Base-by-base conservation (phyloP, 148 eudicot genomes). In the Vaccinium myrtillus region DNA sequence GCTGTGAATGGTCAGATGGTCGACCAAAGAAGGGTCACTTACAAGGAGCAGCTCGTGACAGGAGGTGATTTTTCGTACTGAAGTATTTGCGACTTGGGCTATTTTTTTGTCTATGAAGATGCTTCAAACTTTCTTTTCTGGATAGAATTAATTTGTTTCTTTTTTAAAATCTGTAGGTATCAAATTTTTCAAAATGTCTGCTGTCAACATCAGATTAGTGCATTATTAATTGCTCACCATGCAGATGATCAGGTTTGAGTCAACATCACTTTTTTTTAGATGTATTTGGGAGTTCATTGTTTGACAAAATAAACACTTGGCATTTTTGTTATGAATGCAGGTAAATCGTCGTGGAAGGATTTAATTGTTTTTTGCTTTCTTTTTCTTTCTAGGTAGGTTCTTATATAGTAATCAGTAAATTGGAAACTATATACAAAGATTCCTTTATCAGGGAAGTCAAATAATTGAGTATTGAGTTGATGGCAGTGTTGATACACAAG, bases 221-320 rank as follows among this genome's bases (percentile, higher is more conserved):
- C 88, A 50, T 74, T 97, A 83, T 89, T 97, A 84, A 87, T 92
- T 84, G 99, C 98, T 61, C 99, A 97, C 87, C 99, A 97, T 89
- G 98, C 96, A 16, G 98, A 97, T 90, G 99, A 95, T 87, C 99
- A 97, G 99, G 99, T 97, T 55, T 88, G 90, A 25, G 32, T 8
- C 74, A 23, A 81, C 76, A 70, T 78, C 53, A 23, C 36, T 78
- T 82, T 23, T 0, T 65, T 65, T 46, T 36, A 12, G 12, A n/a
- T 46, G 39, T 58, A 19, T 12, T 58, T 59, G 27, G 9, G 73
- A 56, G 30, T 55, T 54, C 12, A 16, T 10, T 25, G 63, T 30
- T 81, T 39, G 58, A 46, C 30, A 58, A 59, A 83, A 59, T 11
- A 39, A 73, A 75, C n/a, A 43, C 13, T 7, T 32, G 4, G n/a